Evolutionary conservation across 768 basidiomycete genomes (phyloP).

Genomic region (Austroboletus eburneus): DNA sequence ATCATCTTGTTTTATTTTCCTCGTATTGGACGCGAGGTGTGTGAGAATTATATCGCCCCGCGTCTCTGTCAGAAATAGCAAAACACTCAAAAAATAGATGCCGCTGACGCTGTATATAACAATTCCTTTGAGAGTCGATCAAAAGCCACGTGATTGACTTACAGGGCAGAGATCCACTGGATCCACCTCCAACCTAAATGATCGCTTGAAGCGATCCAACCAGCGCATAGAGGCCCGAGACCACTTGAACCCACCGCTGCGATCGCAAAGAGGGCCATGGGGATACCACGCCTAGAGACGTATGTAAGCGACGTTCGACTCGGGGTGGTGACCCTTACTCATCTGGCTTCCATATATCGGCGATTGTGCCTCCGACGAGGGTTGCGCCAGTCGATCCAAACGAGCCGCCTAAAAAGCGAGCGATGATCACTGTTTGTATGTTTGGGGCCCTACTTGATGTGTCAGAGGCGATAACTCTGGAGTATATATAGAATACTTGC

Average conservation of each 20-base stretch:
- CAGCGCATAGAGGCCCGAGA: conserved; percentile 58
- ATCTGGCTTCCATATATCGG: conserved; percentile 61
- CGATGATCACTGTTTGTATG: conserved; percentile 61
- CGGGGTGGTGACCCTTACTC: conserved; percentile 40
- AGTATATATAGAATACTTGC: conserved; percentile 21
- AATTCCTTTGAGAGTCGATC: background rate
- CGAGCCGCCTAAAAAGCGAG: conserved; percentile 60
- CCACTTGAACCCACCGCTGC: conserved; percentile 59
- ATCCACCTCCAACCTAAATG: conserved; percentile 77
- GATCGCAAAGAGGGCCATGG: conserved; percentile 71
- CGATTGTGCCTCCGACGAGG: conserved; percentile 72
- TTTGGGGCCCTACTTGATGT: conserved; percentile 32
- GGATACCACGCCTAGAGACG: conserved; percentile 60
- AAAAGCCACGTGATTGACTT: conserved; percentile 4
- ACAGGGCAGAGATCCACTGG: conserved; percentile 76
- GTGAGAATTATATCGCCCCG: conserved; percentile 67
- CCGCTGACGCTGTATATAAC: conserved; percentile 44
- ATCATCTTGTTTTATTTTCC: conserved; percentile 61
- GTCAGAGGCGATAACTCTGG: too few relatives aligned
- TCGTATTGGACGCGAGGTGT: conserved; percentile 54
- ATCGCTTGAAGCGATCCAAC: conserved; percentile 61
- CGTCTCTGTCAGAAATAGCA: conserved; percentile 67
- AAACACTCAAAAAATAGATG: conserved; percentile 44
- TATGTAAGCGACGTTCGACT: conserved; percentile 6
- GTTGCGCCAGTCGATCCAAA: conserved; percentile 68